These are phyloP conservation scores for Cyclotella cryptica DNA, from an alignment of 108 stramenopile genomes.

Conservation along the genomic window DNA sequence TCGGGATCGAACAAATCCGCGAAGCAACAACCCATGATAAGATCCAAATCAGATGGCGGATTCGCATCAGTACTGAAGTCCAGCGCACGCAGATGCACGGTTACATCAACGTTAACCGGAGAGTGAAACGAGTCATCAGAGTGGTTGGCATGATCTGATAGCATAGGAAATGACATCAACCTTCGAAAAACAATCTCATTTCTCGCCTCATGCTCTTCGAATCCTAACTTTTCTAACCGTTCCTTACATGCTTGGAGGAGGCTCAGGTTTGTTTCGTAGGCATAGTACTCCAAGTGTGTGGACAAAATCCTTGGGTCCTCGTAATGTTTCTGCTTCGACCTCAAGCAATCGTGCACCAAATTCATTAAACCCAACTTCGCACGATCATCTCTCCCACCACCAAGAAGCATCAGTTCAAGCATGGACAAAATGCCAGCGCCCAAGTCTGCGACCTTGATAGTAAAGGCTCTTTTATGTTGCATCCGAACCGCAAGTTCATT, in stretches of 20 bases:
- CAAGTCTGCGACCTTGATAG: slow-evolving; percentile 70
- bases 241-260: slow-evolving; percentile 59
- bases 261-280: slow-evolving; percentile 78
- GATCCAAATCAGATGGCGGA: slow-evolving; percentile 55
- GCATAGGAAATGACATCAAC: neutral
- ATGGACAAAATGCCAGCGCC: slow-evolving; percentile 83
- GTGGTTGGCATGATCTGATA: neutral
- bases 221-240: slow-evolving; percentile 62
- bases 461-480: slow-evolving; percentile 15
- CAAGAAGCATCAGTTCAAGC: slow-evolving; percentile 65
- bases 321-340: neutral
- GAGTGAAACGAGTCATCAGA: slow-evolving; percentile 28
- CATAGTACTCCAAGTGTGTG: slow-evolving; percentile 66
- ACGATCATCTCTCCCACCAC: slow-evolving; percentile 44
- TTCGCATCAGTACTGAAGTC: slow-evolving; percentile 60
- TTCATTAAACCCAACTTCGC: slow-evolving; percentile 39
- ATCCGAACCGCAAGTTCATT: slow-evolving; percentile 37
- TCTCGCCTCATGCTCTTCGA: slow-evolving; percentile 34
- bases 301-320: slow-evolving; percentile 17
- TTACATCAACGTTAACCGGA: slow-evolving; percentile 38
- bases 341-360: slow-evolving; percentile 27
- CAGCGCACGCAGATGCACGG: slow-evolving; percentile 57
- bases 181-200: slow-evolving; percentile 7
- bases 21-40: slow-evolving; percentile 89
- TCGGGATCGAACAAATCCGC: slow-evolving; percentile 88